Base-by-base conservation (phyloP, 176 grass and related monocot species). In the Rhynchospora pubera region DNA sequence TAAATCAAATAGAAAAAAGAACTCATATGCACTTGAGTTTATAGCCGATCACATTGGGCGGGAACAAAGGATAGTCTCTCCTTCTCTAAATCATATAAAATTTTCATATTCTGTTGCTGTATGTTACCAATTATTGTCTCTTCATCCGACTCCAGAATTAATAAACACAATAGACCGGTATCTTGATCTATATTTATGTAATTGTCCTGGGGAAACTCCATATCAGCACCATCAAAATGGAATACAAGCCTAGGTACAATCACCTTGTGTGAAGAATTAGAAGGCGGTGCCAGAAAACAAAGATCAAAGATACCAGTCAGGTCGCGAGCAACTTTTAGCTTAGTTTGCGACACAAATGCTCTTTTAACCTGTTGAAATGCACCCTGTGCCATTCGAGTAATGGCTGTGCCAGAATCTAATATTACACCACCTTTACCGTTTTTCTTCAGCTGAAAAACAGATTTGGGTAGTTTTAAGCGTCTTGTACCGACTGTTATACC, bases 51-150 rank as follows among this genome's bases (percentile, higher is more conserved):
- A 60, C 96, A 99, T 2, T 8, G 89, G 6, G 89, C 83, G 30
- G 84, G 93, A 23, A 91, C 84, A 68, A 99, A 99, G 28, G 96
- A 91, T 12, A 99, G 78, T 28, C 57, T 50, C 82, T 88, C 75
- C 9, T 62, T 86, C 59, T 77, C 57, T 52, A 99, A 76, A 89
- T 99, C 91, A 84, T 95, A 99, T 5, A 93, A 85, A 70, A 99
- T 90, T 62, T 99, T 88, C 83, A 92, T 88, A 74, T 93, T 93
- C 76, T 99, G 96, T 80, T 99, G 96, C 62, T 99, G 93, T 84
- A 91, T 94, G 87, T 95, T 99, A 61, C 92, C 96, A 63, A 99
- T 86, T 57, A 95, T 84, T 5, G 87, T 79, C 70, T 81, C 83
- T 3, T 91, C 91, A 11, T 83, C 87, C 6, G 89, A 77, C 34